Percentiles rank a stretch among this genome's conserved stretches.
These are phyloP conservation scores for Apiotrichum veenhuisii DNA, from an alignment of 1,284 basidiomycete genomes.

Conservation along the genomic window DNA sequence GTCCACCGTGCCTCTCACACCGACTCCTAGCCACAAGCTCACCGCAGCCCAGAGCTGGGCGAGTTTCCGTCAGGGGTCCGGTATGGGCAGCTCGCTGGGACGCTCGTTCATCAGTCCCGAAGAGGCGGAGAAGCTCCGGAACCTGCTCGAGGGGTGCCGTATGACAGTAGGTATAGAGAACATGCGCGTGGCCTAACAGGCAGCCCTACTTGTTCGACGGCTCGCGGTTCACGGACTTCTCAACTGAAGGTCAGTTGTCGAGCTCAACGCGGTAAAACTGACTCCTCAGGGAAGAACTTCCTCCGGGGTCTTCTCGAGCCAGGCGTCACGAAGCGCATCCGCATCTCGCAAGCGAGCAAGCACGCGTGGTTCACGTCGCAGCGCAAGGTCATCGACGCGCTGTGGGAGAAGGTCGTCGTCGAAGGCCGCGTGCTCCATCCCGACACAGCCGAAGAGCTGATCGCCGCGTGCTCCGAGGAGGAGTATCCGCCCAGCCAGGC, in stretches of 20 bases:
- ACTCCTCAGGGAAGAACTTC: constrained; percentile 2
- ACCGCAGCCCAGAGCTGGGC: background rate
- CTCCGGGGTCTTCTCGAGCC: constrained; percentile 3
- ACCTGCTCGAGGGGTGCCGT: background rate
- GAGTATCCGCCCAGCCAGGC: background rate
- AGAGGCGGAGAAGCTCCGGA: background rate
- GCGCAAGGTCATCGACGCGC: constrained; percentile 1
- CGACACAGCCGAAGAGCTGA: background rate
- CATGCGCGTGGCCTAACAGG: background rate
- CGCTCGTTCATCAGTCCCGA: background rate
- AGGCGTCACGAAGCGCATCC: constrained; percentile 1
- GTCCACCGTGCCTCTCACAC: background rate
- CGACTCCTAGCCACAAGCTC: background rate
- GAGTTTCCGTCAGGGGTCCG: background rate
- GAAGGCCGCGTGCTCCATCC: constrained; percentile 3
- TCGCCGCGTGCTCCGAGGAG: background rate
- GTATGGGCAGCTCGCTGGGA: background rate
- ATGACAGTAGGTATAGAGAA: background rate
- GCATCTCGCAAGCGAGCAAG: background rate
- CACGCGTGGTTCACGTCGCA: constrained; percentile 11
- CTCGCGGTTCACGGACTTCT: background rate
- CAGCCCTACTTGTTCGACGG: background rate
- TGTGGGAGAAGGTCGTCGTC: constrained; percentile 16
- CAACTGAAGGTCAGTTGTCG: background rate
- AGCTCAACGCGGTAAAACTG: background rate